phyloP scores from a whole-genome alignment of 345 rosid species.

The Brassica rapa region DNA sequence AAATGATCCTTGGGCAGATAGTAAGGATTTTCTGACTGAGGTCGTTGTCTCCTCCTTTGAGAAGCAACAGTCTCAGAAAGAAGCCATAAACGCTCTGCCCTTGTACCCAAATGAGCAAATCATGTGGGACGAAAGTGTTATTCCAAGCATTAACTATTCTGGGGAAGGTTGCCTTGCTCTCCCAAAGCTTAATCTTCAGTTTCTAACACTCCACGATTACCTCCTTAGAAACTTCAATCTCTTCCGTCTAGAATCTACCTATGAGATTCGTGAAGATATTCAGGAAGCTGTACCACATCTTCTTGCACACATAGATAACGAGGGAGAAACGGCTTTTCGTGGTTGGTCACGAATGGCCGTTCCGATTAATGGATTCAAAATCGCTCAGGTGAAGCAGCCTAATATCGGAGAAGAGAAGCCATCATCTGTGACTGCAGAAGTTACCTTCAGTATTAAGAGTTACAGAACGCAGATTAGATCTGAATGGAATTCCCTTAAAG shows the following conservation, averaged over 20 bases:
- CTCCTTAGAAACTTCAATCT: slow-evolving; percentile 95
- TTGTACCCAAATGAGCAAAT: slow-evolving; percentile 98
- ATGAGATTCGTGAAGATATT: slow-evolving; percentile 99
- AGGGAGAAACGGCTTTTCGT: slow-evolving; percentile 92
- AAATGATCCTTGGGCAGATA: slow-evolving; percentile 86
- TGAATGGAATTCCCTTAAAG: slow-evolving; percentile 96
- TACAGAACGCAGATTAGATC: slow-evolving; percentile 84
- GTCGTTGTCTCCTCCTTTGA: slow-evolving; percentile 92
- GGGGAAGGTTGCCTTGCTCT: slow-evolving; percentile 99
- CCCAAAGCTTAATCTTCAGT: slow-evolving; percentile 96
- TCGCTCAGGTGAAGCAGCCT: slow-evolving; percentile 85
- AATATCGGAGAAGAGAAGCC: slow-evolving; percentile 99
- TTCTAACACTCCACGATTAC: slow-evolving; percentile 94
- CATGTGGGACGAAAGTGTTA: slow-evolving; percentile 99
- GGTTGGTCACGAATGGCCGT: slow-evolving; percentile 99
- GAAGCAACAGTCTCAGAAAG: slow-evolving; percentile 94
- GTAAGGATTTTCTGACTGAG: slow-evolving; percentile 85
- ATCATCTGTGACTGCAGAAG: slow-evolving; percentile 75
- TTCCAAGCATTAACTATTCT: slow-evolving; percentile 97
- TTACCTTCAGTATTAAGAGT: slow-evolving; percentile 88
- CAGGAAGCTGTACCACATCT: slow-evolving; percentile 98
- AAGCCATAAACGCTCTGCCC: slow-evolving; percentile 97
- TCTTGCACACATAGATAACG: slow-evolving; percentile 80
- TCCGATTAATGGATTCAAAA: slow-evolving; percentile 75
- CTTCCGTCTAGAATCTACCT: slow-evolving; percentile 96